phyloP scores from a whole-genome alignment of 2,329 filamentous ascomycete species.

The Thelonectria discophora region DNA sequence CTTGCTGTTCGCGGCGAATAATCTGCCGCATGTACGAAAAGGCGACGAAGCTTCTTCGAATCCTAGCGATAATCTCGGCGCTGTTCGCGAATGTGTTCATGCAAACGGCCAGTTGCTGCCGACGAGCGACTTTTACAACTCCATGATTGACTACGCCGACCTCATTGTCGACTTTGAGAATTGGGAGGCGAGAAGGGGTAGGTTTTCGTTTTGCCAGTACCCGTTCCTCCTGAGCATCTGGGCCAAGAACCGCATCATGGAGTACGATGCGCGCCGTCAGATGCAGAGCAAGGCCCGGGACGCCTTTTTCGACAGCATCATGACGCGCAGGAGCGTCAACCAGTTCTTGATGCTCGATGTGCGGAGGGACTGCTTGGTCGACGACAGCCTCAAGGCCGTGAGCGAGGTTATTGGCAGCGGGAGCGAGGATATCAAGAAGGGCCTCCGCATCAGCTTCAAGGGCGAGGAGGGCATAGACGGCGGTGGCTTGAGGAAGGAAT shows the following conservation, averaged over 20 bases:
- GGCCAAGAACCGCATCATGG: slow-evolving; percentile 89
- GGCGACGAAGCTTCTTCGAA: slow-evolving; percentile 36
- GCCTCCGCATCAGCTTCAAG: slow-evolving; percentile 82
- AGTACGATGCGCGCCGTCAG: slow-evolving; percentile 86
- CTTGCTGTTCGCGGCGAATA: slow-evolving; percentile 84
- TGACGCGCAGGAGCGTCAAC: slow-evolving; percentile 76
- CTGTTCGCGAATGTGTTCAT: slow-evolving; percentile 41
- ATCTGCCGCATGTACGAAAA: slow-evolving; percentile 53
- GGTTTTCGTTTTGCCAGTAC: slow-evolving; percentile 91
- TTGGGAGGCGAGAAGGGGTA: slow-evolving; percentile 79
- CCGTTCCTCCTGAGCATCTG: slow-evolving; percentile 92
- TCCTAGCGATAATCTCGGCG: slow-evolving; percentile 39
- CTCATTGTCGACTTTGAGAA: slow-evolving; percentile 85
- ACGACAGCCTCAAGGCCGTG: slow-evolving; percentile 85
- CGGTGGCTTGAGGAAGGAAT: slow-evolving; percentile 90
- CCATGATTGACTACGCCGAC: slow-evolving; percentile 85
- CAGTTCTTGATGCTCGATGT: slow-evolving; percentile 82
- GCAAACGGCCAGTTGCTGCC: slow-evolving; percentile 73
- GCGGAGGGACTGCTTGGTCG: slow-evolving; percentile 84
- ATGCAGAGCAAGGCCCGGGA: slow-evolving; percentile 90
- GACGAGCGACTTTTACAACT: slow-evolving; percentile 88
- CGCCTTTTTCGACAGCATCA: slow-evolving; percentile 89
- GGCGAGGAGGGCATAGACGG: slow-evolving; percentile 93
- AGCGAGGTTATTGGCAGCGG: slow-evolving; percentile 84
- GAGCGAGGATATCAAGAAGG: slow-evolving; percentile 89